Base-by-base conservation (phyloP, 1,284 basidiomycete genomes). In the Puccinia triticina region DNA sequence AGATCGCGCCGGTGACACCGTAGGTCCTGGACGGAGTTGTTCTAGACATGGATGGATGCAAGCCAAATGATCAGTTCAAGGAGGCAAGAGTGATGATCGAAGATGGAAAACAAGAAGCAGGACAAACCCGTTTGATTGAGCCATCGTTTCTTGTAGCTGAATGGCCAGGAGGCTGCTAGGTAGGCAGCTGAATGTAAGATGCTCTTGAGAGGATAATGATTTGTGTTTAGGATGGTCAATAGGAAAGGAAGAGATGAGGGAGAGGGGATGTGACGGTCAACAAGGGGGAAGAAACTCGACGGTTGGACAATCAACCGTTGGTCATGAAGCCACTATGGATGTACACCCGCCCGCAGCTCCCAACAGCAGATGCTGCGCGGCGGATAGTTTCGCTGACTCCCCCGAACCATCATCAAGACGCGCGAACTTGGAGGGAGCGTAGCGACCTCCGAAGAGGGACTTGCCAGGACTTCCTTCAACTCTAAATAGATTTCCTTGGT, bases 1-100 rank as follows among this genome's bases (percentile, higher is more conserved):
- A 82, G 66, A 82, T 82, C 4, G 81, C 71, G 66, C 81, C 81
- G 14, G 81, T 82, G 48, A 82, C 81, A n/a, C 81, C 81, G 37
- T 75, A 76, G 48, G 72, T 82, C 37, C 37, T 82, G 26, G 81
- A 73, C 21, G 50, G 72, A 66, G 23, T 64, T 48, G 12, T 76
- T 64, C 29, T 37, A 0, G 29, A 74, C 50, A 11, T 40, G 61
- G 12, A 34, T 40, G 2, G 21, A 43, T 29, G 5, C 0, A 29
- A 73, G 26, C 37, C 29, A 77, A 34, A 59, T 48, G 37, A 76
- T 57, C 8, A 59, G 26, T 37, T 12, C 5, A 14, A 61, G 23
- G 55, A 55, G 26, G 12, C 26, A 61, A 23, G 12, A 16, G 23
- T 29, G 66, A 11, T 48, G 66, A 29, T 48, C 43, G 43, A 48